Evolutionary conservation across 805 yeast genomes (phyloP), one percentile per base, ranked within the genome.

Genomic region (Ogataea salicorniae): DNA sequence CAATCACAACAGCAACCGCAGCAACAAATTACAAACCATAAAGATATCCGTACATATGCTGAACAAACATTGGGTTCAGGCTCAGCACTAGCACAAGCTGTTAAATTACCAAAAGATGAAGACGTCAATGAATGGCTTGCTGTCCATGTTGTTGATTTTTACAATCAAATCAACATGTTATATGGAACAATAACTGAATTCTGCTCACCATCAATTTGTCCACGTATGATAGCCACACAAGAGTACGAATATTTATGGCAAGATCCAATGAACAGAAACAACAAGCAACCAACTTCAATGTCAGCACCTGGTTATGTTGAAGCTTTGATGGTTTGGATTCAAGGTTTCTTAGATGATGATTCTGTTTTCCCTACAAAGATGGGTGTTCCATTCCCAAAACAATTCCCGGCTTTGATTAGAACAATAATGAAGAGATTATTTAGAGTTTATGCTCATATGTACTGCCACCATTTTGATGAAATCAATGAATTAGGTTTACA

Each of bases 211-310:
- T 67, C 72, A n/a, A 78, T 95, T 2, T 94, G 99, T 64, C 98
- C 99, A 2, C 73, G 94, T 49, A 94, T 94, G 99, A 91, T 87
- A 48, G 99, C 99, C 18, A 92, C 98, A 0, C 94, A 85, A 51
- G 97, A 91, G 70, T 92, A 90, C 63, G 99, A 94, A 67, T 94
- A 94, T 62, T 74, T 94, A 50, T 94, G 99, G 99, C 96, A 92
- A 64, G 96, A 91, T 58, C 75, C 87, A 8, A 72, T 72, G 54
- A 63, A 62, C 36, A 71, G 79, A 38, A 67, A 71, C 48, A 73
- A 66, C 56, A 77, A 77, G 59, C 81, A 84, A 51, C 98, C 99
- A 0, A 80, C 87, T 8, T 83, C 94, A 16, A 81, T 94, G 57
- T 82, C 91, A 37, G 99, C 99, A 0, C 97, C 99, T 39, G 95